phyloP scores from a whole-genome alignment of 495 filamentous ascomycete species.

The Astrocystis sublimbata region DNA sequence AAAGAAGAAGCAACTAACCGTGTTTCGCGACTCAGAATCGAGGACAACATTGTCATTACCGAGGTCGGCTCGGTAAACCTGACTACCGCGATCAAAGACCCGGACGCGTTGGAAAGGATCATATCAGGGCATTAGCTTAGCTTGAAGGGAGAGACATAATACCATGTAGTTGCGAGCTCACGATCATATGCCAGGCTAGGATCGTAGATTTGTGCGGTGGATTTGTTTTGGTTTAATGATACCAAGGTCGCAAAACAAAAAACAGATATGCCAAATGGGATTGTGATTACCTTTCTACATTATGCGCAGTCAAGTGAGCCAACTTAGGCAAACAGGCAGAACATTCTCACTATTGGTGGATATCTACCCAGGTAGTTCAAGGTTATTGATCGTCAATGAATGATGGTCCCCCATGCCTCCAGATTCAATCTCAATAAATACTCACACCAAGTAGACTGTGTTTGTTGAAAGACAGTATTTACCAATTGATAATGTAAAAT shows the following conservation, averaged over 20 bases:
- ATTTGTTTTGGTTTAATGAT: no score
- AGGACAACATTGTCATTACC: constrained; percentile 78
- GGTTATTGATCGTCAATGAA: no score
- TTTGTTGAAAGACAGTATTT: no score
- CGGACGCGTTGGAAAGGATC: constrained; percentile 67
- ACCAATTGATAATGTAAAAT: no score
- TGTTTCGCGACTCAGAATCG: constrained; percentile 40
- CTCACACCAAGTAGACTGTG: neutral
- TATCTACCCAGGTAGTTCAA: no score
- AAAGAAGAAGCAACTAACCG: neutral
- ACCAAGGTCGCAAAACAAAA: no score
- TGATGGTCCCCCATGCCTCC: neutral
- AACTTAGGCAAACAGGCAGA: neutral
- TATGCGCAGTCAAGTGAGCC: no score
- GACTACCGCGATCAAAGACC: constrained; percentile 72
- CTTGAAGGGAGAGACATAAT: neutral
- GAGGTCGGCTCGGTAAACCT: constrained; percentile 76
- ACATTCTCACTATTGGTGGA: no score
- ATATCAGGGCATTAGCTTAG: constrained; percentile 37
- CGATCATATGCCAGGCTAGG: neutral
- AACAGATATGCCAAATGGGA: no score
- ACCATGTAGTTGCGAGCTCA: neutral
- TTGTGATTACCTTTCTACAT: no score
- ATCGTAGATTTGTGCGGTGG: neutral
- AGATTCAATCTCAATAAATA: neutral